phyloP scores from a whole-genome alignment of 805 yeast genomes.

The Saccharomycopsis vini region DNA sequence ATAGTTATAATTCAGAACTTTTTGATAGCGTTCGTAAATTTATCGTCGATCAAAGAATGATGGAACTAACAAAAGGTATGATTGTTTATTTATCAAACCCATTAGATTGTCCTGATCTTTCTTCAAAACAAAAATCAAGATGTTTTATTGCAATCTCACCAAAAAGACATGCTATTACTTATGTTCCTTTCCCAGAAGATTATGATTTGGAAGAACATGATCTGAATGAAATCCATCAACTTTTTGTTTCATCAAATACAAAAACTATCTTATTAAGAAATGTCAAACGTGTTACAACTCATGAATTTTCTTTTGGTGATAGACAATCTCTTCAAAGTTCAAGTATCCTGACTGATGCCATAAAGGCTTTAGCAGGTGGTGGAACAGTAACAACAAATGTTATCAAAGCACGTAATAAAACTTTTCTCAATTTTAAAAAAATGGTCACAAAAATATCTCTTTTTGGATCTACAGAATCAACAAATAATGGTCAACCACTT shows the following conservation, averaged over 20 bases:
- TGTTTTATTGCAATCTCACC: neutral
- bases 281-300: conserved; percentile 8
- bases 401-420: conserved; percentile 2
- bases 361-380: neutral
- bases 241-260: no score
- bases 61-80: conserved; percentile 15
- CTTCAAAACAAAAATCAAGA: conserved; percentile 5
- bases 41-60: conserved; percentile 13
- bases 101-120: neutral
- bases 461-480: conserved; percentile 1
- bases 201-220: no score
- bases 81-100: conserved; percentile 14
- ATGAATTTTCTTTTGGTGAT: neutral
- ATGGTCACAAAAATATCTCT: conserved; percentile 10
- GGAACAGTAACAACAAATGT: neutral
- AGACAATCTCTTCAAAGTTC: neutral
- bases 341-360: neutral
- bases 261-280: conserved; percentile 2
- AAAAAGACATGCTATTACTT: neutral
- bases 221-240: no score
- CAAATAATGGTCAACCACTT: no score
- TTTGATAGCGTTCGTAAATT: conserved; percentile 13
- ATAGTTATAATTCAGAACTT: conserved; percentile 8
- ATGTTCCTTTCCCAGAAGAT: conserved; percentile 1
- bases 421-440: conserved; percentile 7